Evolutionary conservation across 345 rosid genomes (phyloP), one percentile per base, ranked within the genome.

Genomic region (Garcia nutans): DNA sequence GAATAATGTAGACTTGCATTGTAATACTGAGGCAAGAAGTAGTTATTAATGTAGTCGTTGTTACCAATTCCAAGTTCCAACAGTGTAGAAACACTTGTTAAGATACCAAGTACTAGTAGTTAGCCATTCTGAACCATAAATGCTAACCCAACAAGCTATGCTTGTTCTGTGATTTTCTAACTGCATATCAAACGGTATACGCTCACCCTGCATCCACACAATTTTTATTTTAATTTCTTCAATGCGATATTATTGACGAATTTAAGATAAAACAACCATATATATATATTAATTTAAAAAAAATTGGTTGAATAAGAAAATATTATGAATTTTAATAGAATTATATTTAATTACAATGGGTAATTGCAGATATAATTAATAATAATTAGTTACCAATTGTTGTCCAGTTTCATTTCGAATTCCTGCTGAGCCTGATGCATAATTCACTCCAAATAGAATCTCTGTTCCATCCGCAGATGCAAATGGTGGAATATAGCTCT

Each of bases 361-460:
- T n/a, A n/a, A 4, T 6, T 47, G 50, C 50, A 47, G 56, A 12
- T 19, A 52, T 11, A 52, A 22, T 1, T 11, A 52, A 22, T 1
- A 26, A 9, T 41, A 42, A 42, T 10, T 9, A 0, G 19, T 33
- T 65, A 83, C 89, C 88, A 37, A 41, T 1, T 74, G 71, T 0
- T 10, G 28, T 0, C 86, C 87, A 8, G 87, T 79, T 74, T 89
- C 89, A 11, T 83, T 75, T 0, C 60, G 86, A 47, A 89, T 87
- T 65, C 90, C 90, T 0, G 89, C 84, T 1, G 85, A 70, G 0
- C 85, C 87, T 0, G 92, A 87, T 41, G 83, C 92, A 64, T 89
- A 89, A 55, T 89, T 89, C 23, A 85, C 77, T 0, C 90, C 90
- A 11, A 23, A 6, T 12, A 81, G 76, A 23, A 84, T 59, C 19